Evolutionary conservation across 163 green algal genomes (phyloP).

Genomic region (Scenedesmus sp.): DNA sequence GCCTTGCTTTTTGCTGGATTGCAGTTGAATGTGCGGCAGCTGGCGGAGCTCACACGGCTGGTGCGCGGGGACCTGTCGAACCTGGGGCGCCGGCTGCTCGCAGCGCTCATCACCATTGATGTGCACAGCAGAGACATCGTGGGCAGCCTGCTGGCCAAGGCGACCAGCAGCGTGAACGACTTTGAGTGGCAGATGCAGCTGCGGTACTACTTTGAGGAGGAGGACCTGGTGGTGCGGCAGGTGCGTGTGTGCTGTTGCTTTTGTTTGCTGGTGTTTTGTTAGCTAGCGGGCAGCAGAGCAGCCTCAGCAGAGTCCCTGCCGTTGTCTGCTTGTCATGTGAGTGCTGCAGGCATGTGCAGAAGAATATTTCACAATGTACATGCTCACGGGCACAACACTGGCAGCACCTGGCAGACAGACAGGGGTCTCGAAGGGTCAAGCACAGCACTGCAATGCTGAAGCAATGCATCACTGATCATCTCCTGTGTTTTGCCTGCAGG

Average conservation of each 20-base stretch:
- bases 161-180: constrained; percentile 57
- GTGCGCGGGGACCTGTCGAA: constrained; percentile 77
- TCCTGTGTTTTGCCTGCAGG: constrained; percentile 48
- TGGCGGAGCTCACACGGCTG: constrained; percentile 79
- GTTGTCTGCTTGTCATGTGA: background rate
- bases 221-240: constrained; percentile 79
- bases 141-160: constrained; percentile 65
- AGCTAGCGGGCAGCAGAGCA: background rate
- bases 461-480: background rate
- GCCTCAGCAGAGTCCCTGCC: background rate
- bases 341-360: background rate
- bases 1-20: background rate
- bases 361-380: too few relatives aligned
- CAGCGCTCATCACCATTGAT: constrained; percentile 90
- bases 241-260: constrained; percentile 31
- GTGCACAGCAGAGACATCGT: constrained; percentile 90
- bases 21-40: constrained; percentile 77
- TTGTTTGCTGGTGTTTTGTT: background rate
- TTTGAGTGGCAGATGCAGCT: constrained; percentile 94
- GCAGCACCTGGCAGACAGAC: background rate
- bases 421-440: too few relatives aligned
- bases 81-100: constrained; percentile 79
- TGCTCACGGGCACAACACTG: background rate
- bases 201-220: constrained; percentile 80
- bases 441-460: background rate